These are phyloP conservation scores for Aspergillus aculeatus DNA, from an alignment of 2,329 filamentous ascomycete genomes.

Conservation along the genomic window DNA sequence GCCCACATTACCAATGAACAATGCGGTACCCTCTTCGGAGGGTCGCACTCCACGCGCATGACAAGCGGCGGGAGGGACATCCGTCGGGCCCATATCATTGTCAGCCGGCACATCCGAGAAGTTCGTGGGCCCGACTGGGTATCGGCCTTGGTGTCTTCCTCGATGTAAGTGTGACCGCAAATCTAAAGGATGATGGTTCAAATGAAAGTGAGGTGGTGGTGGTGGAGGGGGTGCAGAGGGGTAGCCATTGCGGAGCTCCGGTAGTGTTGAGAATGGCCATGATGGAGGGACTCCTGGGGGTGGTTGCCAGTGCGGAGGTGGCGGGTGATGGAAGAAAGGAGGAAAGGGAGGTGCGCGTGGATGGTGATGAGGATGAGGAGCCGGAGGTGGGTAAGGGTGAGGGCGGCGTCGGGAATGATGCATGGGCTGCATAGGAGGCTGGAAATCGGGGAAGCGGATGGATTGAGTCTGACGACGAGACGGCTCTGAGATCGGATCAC, in stretches of 20 bases:
- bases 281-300: neutral
- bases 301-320: neutral
- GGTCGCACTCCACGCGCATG: neutral
- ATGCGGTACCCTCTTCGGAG: slow-evolving; percentile 3
- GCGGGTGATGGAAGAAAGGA: neutral
- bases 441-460: neutral
- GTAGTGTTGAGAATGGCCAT: neutral
- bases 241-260: neutral
- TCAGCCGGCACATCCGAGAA: neutral
- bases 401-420: neutral
- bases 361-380: neutral
- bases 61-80: neutral
- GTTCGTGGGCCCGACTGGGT: neutral
- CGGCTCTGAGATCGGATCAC: neutral
- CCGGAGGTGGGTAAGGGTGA: neutral
- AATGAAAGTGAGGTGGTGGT: neutral
- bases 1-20: slow-evolving; percentile 45
- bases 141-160: neutral
- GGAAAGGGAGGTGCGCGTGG: neutral
- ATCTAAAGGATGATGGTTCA: neutral
- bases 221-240: neutral
- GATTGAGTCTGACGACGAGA: neutral
- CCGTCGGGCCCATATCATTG: neutral
- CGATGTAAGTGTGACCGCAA: neutral
- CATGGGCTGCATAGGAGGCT: neutral